Conservation (phyloP, 371 early-diverging fungal genomes). For the Haplosporangium sp. region DNA sequence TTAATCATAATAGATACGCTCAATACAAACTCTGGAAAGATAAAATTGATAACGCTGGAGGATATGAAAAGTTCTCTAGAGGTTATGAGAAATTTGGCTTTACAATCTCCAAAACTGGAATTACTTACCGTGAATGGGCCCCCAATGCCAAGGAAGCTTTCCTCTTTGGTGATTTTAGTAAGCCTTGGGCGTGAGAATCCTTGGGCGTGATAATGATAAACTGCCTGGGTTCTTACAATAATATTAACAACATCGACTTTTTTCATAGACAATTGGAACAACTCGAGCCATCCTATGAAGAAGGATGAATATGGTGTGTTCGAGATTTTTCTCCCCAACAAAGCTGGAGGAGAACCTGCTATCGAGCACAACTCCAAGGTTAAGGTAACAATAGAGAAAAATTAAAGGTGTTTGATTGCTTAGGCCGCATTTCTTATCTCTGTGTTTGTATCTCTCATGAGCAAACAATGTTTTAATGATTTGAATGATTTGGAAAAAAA, state of each 20-base stretch:
- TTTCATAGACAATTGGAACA: slow-evolving; percentile 84
- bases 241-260: too few relatives aligned
- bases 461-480: neutral
- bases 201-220: too few relatives aligned
- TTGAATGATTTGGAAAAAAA: neutral
- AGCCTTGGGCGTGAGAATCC: slow-evolving; percentile 28
- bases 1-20: slow-evolving; percentile 48
- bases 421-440: neutral
- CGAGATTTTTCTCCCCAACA: slow-evolving; percentile 75
- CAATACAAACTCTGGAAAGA: slow-evolving; percentile 73
- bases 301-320: slow-evolving; percentile 85
- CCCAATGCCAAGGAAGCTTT: slow-evolving; percentile 85
- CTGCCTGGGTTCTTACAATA: too few relatives aligned
- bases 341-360: slow-evolving; percentile 68
- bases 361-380: slow-evolving; percentile 91
- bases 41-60: slow-evolving; percentile 78
- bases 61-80: slow-evolving; percentile 84
- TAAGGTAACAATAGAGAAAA: slow-evolving; percentile 67
- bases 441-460: neutral
- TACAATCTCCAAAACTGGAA: slow-evolving; percentile 65
- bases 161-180: slow-evolving; percentile 95
- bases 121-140: slow-evolving; percentile 95
- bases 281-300: slow-evolving; percentile 79
- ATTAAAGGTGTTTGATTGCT: neutral
- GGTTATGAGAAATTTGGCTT: slow-evolving; percentile 89